phyloP scores from a whole-genome alignment of 2,329 filamentous ascomycete species.

The Monilinia fructicola region DNA sequence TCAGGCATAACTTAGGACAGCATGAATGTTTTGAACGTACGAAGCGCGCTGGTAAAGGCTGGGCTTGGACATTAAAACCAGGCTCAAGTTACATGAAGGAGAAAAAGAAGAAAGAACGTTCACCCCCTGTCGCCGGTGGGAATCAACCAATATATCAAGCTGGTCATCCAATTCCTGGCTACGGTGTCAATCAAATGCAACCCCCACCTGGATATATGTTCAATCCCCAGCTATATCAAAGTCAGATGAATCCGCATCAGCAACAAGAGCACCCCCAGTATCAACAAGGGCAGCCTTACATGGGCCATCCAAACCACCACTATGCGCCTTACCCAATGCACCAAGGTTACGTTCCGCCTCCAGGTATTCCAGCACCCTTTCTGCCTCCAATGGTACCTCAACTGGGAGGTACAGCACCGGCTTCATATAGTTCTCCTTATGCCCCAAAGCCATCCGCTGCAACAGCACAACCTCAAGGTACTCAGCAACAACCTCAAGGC shows the following conservation, averaged over 20 bases:
- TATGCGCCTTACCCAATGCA: conserved; percentile 22
- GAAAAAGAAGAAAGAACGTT: conserved; percentile 48
- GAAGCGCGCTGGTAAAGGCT: conserved; percentile 55
- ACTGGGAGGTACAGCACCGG: conserved; percentile 27
- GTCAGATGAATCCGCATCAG: conserved; percentile 31
- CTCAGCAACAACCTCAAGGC: conserved; percentile 23
- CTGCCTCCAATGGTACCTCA: conserved; percentile 32
- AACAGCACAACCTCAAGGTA: conserved; percentile 19
- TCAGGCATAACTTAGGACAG: conserved; percentile 61
- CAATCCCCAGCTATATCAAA: conserved; percentile 33
- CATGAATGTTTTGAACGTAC: conserved; percentile 56
- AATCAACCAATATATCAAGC: conserved; percentile 38
- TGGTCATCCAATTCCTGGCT: conserved; percentile 28
- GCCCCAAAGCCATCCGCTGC: conserved; percentile 36
- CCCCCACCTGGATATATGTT: conserved; percentile 29
- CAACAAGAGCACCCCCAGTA: conserved; percentile 23
- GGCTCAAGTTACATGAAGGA: conserved; percentile 56
- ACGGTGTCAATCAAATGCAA: conserved; percentile 21
- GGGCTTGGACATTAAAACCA: conserved; percentile 55
- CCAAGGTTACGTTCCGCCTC: conserved; percentile 24
- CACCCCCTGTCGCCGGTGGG: conserved; percentile 42
- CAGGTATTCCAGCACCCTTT: conserved; percentile 25
- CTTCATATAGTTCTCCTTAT: conserved; percentile 42
- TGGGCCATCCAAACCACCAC: conserved; percentile 26
- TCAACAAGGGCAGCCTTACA: conserved; percentile 32